Evolutionary conservation across 225 moss, liverwort and hornwort genomes (phyloP).

Genomic region (Physcomitrium patens): DNA sequence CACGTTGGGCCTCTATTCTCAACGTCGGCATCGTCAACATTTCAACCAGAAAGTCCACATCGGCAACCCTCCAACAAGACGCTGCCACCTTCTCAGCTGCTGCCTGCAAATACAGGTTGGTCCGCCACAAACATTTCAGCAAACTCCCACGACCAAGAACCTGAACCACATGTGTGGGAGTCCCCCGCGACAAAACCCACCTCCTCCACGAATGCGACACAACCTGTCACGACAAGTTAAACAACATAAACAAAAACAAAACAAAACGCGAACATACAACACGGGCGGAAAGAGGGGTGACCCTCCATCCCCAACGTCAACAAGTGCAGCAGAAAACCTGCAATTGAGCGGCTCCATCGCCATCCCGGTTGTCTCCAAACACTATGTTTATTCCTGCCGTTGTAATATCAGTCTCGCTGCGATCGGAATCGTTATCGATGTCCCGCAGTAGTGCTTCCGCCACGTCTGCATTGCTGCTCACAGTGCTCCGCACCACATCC

Average conservation of each 20-base stretch:
- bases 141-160: constrained; percentile 23
- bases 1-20: constrained; percentile 96
- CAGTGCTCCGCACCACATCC: constrained; percentile 76
- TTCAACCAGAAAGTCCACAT: constrained; percentile 98
- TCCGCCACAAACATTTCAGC: constrained; percentile 28
- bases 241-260: neutral
- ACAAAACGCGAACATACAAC: too few relatives aligned
- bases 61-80: constrained; percentile 96
- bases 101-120: constrained; percentile 55
- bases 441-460: constrained; percentile 96
- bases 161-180: neutral
- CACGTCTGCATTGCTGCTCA: constrained; percentile 68
- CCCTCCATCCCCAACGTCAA: neutral
- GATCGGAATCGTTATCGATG: constrained; percentile 96
- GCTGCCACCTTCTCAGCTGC: constrained; percentile 98
- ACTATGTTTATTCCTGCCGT: constrained; percentile 76
- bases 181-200: neutral
- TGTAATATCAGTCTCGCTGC: constrained; percentile 88
- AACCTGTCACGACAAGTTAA: constrained; percentile 8
- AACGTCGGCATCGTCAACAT: constrained; percentile 85
- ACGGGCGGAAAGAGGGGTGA: too few relatives aligned
- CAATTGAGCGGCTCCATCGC: constrained; percentile 89
- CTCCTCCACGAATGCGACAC: constrained; percentile 10
- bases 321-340: constrained; percentile 42
- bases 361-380: constrained; percentile 83